phyloP scores from a whole-genome alignment of 306 rosid genomes.

The Rubus idaeus region DNA sequence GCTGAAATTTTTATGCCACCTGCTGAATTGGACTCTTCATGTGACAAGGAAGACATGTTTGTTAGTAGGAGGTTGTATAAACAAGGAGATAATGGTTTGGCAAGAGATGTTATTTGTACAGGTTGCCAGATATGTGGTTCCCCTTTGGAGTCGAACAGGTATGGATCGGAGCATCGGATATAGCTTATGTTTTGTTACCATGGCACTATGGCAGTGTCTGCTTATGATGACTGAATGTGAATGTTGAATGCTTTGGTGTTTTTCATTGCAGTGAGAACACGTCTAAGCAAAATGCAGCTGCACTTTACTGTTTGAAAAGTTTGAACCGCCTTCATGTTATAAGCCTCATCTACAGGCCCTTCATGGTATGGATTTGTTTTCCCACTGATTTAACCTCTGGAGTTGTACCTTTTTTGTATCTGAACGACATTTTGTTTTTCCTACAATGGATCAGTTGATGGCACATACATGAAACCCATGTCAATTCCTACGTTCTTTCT shows the following conservation, averaged over 20 bases:
- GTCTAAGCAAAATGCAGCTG: conserved; percentile 37
- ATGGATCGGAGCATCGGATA: conserved; percentile 18
- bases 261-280: conserved; percentile 30
- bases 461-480: neutral
- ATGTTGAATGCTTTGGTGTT: conserved; percentile 20
- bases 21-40: conserved; percentile 25
- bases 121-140: conserved; percentile 85
- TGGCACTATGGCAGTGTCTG: conserved; percentile 2
- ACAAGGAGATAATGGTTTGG: conserved; percentile 44
- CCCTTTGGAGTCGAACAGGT: conserved; percentile 54
- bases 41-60: conserved; percentile 52
- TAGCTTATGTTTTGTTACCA: neutral
- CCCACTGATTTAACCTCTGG: conserved; percentile 11
- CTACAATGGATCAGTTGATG: neutral
- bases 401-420: neutral
- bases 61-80: conserved; percentile 50
- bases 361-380: conserved; percentile 53
- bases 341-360: conserved; percentile 70
- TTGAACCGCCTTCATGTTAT: conserved; percentile 55
- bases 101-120: conserved; percentile 61
- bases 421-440: neutral
- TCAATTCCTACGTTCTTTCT: neutral
- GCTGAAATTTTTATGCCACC: conserved; percentile 58
- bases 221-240: conserved; percentile 3
- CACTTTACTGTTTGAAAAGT: conserved; percentile 61